Evolutionary conservation across 176 grass and related monocot species (phyloP).

Genomic region (Cocos nucifera): DNA sequence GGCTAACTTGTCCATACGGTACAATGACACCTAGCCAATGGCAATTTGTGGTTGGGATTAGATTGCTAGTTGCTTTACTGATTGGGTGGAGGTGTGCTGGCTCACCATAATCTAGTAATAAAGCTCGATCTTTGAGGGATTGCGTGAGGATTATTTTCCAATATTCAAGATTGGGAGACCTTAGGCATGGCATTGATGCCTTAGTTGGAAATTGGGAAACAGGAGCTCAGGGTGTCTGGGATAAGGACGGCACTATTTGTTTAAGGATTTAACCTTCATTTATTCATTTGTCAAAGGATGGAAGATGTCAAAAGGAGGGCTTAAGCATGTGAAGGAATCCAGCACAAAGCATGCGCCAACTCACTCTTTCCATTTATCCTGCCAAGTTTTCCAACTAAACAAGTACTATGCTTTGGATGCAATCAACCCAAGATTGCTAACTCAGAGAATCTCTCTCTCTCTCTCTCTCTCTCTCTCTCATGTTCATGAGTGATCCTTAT

Average conservation of each 20-base stretch:
- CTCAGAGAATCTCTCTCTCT: too few relatives aligned
- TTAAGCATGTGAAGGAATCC: neutral
- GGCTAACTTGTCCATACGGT: too few relatives aligned
- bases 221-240: constrained; percentile 4
- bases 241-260: constrained; percentile 6
- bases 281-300: neutral
- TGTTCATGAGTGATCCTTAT: too few relatives aligned
- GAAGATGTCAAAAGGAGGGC: neutral
- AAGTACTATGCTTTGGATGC: neutral
- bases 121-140: too few relatives aligned
- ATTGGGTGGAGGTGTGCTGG: too few relatives aligned
- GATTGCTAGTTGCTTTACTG: too few relatives aligned
- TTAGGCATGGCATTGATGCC: neutral
- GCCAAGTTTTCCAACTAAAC: neutral
- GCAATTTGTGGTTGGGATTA: too few relatives aligned
- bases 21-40: too few relatives aligned
- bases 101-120: too few relatives aligned
- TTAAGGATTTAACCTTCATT: neutral
- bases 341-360: neutral
- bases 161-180: too few relatives aligned
- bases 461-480: too few relatives aligned
- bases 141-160: too few relatives aligned
- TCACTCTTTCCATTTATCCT: neutral
- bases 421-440: neutral
- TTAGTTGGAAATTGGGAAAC: constrained; percentile 18